A percentile compares a stretch with the other conserved stretches of the same genome.
These are phyloP conservation scores for Diphasiastrum complanatum DNA, from an alignment of 83 land plant species.

Conservation along the genomic window DNA sequence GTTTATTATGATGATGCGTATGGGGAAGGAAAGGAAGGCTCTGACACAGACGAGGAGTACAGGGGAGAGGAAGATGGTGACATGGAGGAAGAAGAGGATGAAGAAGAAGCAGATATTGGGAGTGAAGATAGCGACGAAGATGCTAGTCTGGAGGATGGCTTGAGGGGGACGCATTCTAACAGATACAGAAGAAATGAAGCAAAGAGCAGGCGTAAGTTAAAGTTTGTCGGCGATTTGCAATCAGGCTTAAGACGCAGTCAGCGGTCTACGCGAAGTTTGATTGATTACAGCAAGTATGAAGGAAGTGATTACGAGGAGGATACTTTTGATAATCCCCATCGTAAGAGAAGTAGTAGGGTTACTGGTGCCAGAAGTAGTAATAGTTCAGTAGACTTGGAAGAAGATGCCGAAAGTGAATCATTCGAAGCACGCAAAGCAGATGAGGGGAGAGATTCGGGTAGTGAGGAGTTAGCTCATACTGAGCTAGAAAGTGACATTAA, in stretches of 20 bases:
- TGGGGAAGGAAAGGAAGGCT: slow-evolving; percentile 7
- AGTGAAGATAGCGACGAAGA: slow-evolving; percentile 21
- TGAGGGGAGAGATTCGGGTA: too few relatives aligned
- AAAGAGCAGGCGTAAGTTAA: neutral
- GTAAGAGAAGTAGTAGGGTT: neutral
- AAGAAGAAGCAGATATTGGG: slow-evolving; percentile 12
- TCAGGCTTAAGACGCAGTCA: slow-evolving; percentile 21
- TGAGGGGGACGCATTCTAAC: neutral
- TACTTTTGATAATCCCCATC: too few relatives aligned
- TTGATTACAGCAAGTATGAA: slow-evolving; percentile 16
- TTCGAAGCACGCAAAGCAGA: too few relatives aligned
- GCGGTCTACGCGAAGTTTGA: slow-evolving; percentile 19
- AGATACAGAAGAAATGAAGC: neutral
- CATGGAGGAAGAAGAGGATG: slow-evolving; percentile 19
- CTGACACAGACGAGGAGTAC: slow-evolving; percentile 18
- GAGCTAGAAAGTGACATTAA: too few relatives aligned
- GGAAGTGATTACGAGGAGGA: slow-evolving; percentile 19
- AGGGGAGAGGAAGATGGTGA: slow-evolving; percentile 19
- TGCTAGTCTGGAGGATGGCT: slow-evolving; percentile 9
- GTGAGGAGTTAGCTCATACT: too few relatives aligned
- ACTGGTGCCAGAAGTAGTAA: neutral
- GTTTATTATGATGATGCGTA: slow-evolving; percentile 30
- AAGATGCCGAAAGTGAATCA: too few relatives aligned
- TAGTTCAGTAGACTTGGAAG: too few relatives aligned
- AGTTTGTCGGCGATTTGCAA: neutral